Base-by-base conservation (phyloP, 1,284 basidiomycete genomes). In the Ustilago trichophora region DNA sequence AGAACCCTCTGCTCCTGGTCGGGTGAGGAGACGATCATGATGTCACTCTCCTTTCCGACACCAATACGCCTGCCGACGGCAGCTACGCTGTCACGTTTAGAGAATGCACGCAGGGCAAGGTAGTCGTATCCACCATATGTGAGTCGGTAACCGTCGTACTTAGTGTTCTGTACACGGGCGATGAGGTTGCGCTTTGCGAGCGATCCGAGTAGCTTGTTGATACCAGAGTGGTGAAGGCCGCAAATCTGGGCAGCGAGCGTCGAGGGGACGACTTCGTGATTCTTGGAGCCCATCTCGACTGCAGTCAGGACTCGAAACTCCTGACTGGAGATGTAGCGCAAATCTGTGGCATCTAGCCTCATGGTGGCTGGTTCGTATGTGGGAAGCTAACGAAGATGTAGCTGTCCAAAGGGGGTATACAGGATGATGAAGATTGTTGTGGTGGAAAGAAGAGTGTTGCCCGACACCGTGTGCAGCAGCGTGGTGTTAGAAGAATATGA, bases 101-200 rank as follows among this genome's bases (percentile, higher is more conserved):
- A 93, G 78, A 98, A 86, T 1, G 95, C 91, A 35, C 93, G 87
- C 84, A 98, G 90, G 10, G 96, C 93, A 19, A 99, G 87, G 81
- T 90, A 98, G 77, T 98, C 95, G 68, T 97, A 94, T 3, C 95
- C 95, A 38, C 96, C 95, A 79, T 98, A 99, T 1, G 96, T 98
- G 59, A 99, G 82, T 48, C 95, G 87, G 82, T 96, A 98, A 8
- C 95, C 96, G 75, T 99, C 95, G 82, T 99, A 98, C 84, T 91
- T 92, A 5, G 91, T 85, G 78, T 96, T 94, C 80, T 92, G 91
- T 1, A 97, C 91, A 71, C 88, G 89, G 1, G 91, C 90, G 29
- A 98, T 89, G 31, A 98, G 84, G 70, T 92, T 93, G 48, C 94
- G 86, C 85, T 96, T 96, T 0, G 93, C 92, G 6, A 98, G 87